These are phyloP conservation scores for Penicillium olsonii DNA, from an alignment of 2,329 filamentous ascomycete species.

Conservation along the genomic window DNA sequence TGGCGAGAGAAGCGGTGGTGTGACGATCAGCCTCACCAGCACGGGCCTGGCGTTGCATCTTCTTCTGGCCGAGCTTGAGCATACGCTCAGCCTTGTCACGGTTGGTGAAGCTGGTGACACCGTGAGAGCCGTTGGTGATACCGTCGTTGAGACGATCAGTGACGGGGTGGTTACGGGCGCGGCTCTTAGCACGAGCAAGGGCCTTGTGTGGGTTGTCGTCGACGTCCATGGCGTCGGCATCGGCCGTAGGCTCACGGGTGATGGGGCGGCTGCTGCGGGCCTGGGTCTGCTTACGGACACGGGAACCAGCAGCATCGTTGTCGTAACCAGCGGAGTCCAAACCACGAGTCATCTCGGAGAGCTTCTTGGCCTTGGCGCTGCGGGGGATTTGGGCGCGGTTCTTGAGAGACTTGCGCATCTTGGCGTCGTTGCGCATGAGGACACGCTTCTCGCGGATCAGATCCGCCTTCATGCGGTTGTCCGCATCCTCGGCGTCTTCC, in stretches of 20 bases:
- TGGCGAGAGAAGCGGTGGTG: conserved; percentile 74
- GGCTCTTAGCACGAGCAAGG: conserved; percentile 72
- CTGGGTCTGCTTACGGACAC: conserved; percentile 64
- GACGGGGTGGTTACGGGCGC: conserved; percentile 58
- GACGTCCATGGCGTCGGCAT: conserved; percentile 69
- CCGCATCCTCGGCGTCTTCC: conserved; percentile 85
- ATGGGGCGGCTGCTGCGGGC: conserved; percentile 68
- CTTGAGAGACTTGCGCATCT: conserved; percentile 95
- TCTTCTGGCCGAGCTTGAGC: conserved; percentile 89
- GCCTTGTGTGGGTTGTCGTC: conserved; percentile 47
- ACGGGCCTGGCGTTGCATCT: conserved; percentile 97
- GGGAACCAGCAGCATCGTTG: conserved; percentile 70
- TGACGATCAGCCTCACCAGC: conserved; percentile 97
- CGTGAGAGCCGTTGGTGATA: conserved; percentile 59
- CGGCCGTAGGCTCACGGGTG: conserved; percentile 64
- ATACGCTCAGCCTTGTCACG: conserved; percentile 81
- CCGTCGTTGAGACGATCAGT: conserved; percentile 49
- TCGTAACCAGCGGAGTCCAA: conserved; percentile 86
- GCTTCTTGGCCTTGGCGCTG: conserved; percentile 74
- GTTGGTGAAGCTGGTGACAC: conserved; percentile 65
- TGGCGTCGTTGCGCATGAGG: conserved; percentile 89
- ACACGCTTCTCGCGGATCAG: conserved; percentile 93
- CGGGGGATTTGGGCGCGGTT: conserved; percentile 93
- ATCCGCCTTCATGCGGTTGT: conserved; percentile 87
- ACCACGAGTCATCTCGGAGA: conserved; percentile 83